Percentiles rank a stretch among this genome's conserved stretches.
phyloP scores from a whole-genome alignment of 2,329 filamentous ascomycete species.

The Graphiopsis chlorocephala region DNA sequence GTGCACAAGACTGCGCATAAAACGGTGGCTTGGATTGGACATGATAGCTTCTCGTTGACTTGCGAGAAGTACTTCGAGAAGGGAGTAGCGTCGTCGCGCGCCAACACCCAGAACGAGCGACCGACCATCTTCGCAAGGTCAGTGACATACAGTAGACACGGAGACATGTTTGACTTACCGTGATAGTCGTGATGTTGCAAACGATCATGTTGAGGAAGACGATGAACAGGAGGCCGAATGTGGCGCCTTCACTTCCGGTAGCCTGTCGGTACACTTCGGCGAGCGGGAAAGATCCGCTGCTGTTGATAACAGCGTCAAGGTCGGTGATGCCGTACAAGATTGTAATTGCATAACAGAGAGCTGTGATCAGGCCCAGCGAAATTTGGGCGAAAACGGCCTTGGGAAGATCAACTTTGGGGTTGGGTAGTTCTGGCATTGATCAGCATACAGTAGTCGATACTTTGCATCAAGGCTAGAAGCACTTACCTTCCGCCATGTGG shows the following conservation, averaged over 20 bases:
- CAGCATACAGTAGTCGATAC: background rate
- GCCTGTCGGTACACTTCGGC: slow-evolving; percentile 50
- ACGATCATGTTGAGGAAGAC: slow-evolving; percentile 52
- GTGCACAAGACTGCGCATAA: slow-evolving; percentile 53
- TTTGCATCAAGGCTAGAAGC: background rate
- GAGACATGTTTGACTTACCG: background rate
- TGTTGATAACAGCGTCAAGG: slow-evolving; percentile 40
- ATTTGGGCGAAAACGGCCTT: slow-evolving; percentile 52
- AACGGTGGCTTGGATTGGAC: slow-evolving; percentile 59
- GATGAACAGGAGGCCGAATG: slow-evolving; percentile 58
- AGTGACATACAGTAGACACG: background rate
- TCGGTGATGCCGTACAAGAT: slow-evolving; percentile 52
- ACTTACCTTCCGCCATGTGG: slow-evolving; percentile 34
- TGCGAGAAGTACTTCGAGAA: slow-evolving; percentile 52
- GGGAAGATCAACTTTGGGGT: slow-evolving; percentile 44
- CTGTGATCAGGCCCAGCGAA: slow-evolving; percentile 45
- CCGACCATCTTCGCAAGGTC: slow-evolving; percentile 41
- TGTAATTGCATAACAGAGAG: slow-evolving; percentile 49
- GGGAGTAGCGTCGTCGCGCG: slow-evolving; percentile 61
- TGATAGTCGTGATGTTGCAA: slow-evolving; percentile 30
- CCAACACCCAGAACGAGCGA: slow-evolving; percentile 50
- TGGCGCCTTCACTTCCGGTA: slow-evolving; percentile 49
- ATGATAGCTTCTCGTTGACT: slow-evolving; percentile 55
- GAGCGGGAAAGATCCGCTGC: slow-evolving; percentile 44
- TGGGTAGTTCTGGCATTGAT: slow-evolving; percentile 30